Base-by-base conservation (phyloP, 2,329 filamentous ascomycete genomes). In the Fusarium guadeloupense region DNA sequence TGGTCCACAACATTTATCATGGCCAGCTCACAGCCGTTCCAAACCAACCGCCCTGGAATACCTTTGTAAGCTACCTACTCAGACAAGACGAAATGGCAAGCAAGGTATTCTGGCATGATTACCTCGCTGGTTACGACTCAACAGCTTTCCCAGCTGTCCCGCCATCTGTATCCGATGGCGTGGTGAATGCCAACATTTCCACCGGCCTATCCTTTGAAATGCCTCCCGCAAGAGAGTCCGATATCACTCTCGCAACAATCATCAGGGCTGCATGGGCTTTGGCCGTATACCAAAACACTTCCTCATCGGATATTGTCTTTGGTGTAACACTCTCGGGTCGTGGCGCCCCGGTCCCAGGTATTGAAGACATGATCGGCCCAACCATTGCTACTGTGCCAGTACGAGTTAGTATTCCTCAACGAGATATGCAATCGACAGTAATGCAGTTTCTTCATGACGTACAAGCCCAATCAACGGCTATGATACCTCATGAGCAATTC, bases 401-500 rank as follows among this genome's bases (percentile, higher is more conserved):
- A 1, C 57, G 69, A 1, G 39, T 72, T 3, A 57, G 59, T 0
- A 68, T 49, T 5, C 31, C 47, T 16, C 39, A 39, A 6, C 16
- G 13, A 48, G 19, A n/a, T 7, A 13, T 28, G 0, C 17, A 25
- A 17, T 37, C 21, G 19, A 23, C 49, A 9, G 38, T 48, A 3
- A 13, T n/a, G 4, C 19, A 80, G 16, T 83, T 79, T 45, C 70
- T 86, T 10, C 69, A 79, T n/a, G 64, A 69, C 0, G 40, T 69
- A 0, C 67, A 71, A n/a, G 14, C 17, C 9, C 35, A 62, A 4
- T 31, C 62, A 7, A 41, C 54, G 2, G 56, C 44, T 6, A 65
- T 63, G 58, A 58, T 62, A 12, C 31, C 51, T 4, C 41, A 50
- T 41, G 46, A 62, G 23, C 61, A 67, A n/a, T 53, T 46, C 7